Conservation (phyloP, 495 filamentous ascomycete species). For the Penicillium egyptiacum region DNA sequence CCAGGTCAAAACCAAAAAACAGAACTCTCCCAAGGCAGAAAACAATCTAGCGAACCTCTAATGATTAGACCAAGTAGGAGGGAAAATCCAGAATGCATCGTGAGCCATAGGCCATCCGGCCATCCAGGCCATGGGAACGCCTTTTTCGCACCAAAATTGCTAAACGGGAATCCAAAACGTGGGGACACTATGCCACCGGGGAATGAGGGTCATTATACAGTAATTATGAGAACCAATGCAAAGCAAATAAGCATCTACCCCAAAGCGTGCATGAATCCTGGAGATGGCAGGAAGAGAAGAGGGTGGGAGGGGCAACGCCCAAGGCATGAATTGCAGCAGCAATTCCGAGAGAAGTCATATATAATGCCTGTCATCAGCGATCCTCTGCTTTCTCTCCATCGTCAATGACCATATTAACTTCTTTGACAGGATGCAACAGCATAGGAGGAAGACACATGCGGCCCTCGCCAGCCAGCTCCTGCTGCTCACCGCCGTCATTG, state of each 20-base stretch:
- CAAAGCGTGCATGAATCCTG: conserved; percentile 1
- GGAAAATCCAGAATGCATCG: conserved; percentile 10
- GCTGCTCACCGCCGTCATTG: conserved; percentile 82
- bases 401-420: conserved; percentile 74
- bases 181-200: conserved; percentile 1
- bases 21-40: not conserved
- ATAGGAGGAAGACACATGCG: conserved; percentile 93
- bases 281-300: not conserved
- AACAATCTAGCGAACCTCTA: conserved; percentile 5
- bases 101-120: not conserved
- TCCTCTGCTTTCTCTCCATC: conserved; percentile 35
- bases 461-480: conserved; percentile 72
- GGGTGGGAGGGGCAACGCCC: not conserved
- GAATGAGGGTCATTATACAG: conserved; percentile 12
- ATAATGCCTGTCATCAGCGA: conserved; percentile 14
- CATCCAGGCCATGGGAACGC: conserved; percentile 7
- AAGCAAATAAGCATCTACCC: not conserved
- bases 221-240: not conserved
- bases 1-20: not conserved
- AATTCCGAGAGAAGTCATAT: not conserved
- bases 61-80: conserved; percentile 6
- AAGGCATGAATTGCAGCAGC: not conserved
- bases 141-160: conserved; percentile 9
- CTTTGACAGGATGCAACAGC: conserved; percentile 92
- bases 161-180: conserved; percentile 8